These are phyloP conservation scores for Claviceps pazoutovae DNA, from an alignment of 2,329 filamentous ascomycete genomes.

Conservation along the genomic window DNA sequence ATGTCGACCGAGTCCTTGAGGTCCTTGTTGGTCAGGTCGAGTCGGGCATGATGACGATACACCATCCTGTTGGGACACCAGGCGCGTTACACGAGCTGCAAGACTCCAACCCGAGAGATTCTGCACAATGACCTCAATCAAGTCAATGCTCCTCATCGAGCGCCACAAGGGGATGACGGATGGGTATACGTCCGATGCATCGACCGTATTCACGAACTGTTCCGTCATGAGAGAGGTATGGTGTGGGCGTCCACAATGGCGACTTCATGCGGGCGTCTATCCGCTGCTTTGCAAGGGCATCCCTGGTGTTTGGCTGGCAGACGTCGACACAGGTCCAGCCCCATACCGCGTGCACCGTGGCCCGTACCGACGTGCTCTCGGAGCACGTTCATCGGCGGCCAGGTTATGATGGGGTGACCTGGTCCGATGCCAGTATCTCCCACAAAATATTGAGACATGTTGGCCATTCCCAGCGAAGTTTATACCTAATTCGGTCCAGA, in stretches of 20 bases:
- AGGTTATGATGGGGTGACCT: conserved; percentile 6
- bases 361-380: conserved; percentile 2
- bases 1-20: neutral
- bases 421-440: conserved; percentile 1
- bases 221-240: conserved; percentile 6
- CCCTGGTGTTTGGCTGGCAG: neutral
- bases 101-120: neutral
- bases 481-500: conserved; percentile 10
- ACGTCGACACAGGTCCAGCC: neutral
- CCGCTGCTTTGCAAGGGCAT: neutral
- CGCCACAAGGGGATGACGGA: conserved; percentile 1
- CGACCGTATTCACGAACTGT: neutral
- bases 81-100: conserved; percentile 1
- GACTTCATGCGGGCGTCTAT: too few relatives aligned
- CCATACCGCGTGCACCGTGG: neutral
- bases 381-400: conserved; percentile 10
- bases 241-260: conserved; percentile 5
- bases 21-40: neutral
- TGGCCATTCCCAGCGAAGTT: conserved; percentile 8
- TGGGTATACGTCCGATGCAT: neutral
- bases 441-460: conserved; percentile 10
- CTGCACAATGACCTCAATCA: neutral
- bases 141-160: neutral
- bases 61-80: neutral
- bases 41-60: neutral